Percentiles rank a stretch among this genome's conserved stretches.
These are phyloP conservation scores for Saccharomyces jurei DNA, from an alignment of 805 yeast genomes.

Conservation along the genomic window DNA sequence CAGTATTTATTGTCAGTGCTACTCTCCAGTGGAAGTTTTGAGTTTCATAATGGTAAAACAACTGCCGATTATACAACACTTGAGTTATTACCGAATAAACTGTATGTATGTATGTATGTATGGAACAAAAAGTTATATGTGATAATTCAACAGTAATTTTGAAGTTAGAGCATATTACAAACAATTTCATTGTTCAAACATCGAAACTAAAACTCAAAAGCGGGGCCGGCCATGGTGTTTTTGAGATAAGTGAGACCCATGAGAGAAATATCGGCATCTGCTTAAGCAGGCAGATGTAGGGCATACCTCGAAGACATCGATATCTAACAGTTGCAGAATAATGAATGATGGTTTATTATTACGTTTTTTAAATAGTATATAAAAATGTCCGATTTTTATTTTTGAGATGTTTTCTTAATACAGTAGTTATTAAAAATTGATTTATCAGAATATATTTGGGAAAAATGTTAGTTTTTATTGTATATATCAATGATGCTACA, in stretches of 20 bases:
- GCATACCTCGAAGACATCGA: neutral
- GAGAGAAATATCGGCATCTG: too few species aligned
- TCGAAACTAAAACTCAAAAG: too few species aligned
- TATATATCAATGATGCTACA: neutral
- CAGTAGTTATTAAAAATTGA: neutral
- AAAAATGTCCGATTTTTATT: neutral
- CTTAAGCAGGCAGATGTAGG: neutral
- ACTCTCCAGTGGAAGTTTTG: neutral
- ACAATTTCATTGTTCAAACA: too few species aligned
- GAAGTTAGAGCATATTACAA: too few species aligned
- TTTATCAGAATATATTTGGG: neutral
- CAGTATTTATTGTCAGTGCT: neutral
- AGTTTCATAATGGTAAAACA: neutral
- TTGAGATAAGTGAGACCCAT: too few species aligned
- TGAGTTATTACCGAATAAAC: neutral
- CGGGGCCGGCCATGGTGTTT: too few species aligned
- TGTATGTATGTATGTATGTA: neutral
- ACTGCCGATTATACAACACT: neutral
- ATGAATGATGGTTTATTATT: neutral
- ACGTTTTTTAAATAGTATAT: neutral
- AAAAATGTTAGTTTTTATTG: neutral
- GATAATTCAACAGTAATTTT: neutral
- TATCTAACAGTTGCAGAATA: neutral
- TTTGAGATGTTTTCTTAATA: neutral
- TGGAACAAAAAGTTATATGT: neutral